Conservation (phyloP, 768 basidiomycete species). For the Arthromyces matolae region DNA sequence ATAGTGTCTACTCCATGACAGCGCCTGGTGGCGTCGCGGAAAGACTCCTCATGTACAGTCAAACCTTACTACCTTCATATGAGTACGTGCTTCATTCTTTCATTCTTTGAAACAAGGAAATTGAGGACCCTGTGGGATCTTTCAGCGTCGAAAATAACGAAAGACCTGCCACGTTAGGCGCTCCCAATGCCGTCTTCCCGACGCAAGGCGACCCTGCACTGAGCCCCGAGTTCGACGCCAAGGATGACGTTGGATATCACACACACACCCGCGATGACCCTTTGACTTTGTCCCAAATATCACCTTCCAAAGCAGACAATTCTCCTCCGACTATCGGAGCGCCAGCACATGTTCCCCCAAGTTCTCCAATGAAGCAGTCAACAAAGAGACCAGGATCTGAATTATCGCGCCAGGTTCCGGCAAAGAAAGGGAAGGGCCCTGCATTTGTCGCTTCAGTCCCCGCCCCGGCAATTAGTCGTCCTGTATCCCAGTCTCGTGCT, state of each 20-base stretch:
- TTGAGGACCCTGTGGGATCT: conserved; percentile 11
- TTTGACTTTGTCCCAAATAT: conserved; percentile 50
- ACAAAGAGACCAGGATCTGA: conserved; percentile 44
- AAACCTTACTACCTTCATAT: conserved; percentile 41
- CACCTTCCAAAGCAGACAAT: conserved; percentile 31
- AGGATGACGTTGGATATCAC: conserved; percentile 7
- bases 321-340: conserved; percentile 7
- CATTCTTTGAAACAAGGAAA: background rate
- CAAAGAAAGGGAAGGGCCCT: conserved; percentile 12
- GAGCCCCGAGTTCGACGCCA: conserved; percentile 2
- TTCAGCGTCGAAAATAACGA: conserved; percentile 10
- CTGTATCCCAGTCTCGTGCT: background rate
- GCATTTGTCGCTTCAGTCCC: background rate
- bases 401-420: conserved; percentile 5
- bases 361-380: conserved; percentile 39
- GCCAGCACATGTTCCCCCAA: conserved; percentile 16
- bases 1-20: conserved; percentile 27
- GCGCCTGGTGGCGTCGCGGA: conserved; percentile 38
- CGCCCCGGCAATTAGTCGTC: background rate
- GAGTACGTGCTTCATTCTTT: conserved; percentile 35
- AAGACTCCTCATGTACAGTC: conserved; percentile 47
- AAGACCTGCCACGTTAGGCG: conserved; percentile 10
- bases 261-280: conserved; percentile 15
- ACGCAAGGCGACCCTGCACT: conserved; percentile 10
- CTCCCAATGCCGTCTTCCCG: conserved; percentile 2